Percentiles rank a stretch among this genome's conserved stretches.
These are phyloP conservation scores for Panicum virgatum DNA, from an alignment of 202 grass and related monocot genomes.

Conservation along the genomic window DNA sequence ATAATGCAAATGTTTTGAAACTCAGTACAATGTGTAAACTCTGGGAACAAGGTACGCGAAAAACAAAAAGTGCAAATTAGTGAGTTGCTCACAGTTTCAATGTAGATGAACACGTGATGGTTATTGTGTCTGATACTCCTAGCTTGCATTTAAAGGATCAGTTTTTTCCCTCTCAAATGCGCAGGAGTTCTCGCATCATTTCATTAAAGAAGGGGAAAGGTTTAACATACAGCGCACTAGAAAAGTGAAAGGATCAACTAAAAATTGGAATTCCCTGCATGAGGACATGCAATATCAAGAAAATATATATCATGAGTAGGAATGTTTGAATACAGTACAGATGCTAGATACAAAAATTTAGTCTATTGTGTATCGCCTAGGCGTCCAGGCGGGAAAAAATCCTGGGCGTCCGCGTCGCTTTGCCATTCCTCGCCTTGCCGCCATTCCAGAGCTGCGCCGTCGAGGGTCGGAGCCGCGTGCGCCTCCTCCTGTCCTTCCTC, in stretches of 20 bases:
- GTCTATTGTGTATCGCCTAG: no score
- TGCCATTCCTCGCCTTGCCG: no score
- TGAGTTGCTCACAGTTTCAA: not conserved
- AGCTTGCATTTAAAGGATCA: not conserved
- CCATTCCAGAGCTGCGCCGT: no score
- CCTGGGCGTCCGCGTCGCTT: no score
- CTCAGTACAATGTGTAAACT: not conserved
- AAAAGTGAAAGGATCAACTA: not conserved
- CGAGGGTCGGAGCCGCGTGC: no score
- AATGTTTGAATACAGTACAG: not conserved
- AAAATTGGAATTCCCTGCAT: not conserved
- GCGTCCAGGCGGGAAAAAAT: no score
- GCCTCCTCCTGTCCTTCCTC: no score
- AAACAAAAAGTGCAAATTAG: not conserved
- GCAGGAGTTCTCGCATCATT: not conserved
- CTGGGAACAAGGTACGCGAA: not conserved
- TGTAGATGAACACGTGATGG: not conserved
- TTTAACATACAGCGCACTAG: not conserved
- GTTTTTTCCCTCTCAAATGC: not conserved
- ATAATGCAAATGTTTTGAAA: not conserved
- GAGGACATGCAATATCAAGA: not conserved
- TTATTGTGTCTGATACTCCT: not conserved
- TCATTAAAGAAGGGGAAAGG: not conserved
- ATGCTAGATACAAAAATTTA: not conserved
- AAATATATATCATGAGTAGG: not conserved